Evolutionary conservation across 176 grass and related monocot genomes (phyloP).

Genomic region (Oryza coarctata): DNA sequence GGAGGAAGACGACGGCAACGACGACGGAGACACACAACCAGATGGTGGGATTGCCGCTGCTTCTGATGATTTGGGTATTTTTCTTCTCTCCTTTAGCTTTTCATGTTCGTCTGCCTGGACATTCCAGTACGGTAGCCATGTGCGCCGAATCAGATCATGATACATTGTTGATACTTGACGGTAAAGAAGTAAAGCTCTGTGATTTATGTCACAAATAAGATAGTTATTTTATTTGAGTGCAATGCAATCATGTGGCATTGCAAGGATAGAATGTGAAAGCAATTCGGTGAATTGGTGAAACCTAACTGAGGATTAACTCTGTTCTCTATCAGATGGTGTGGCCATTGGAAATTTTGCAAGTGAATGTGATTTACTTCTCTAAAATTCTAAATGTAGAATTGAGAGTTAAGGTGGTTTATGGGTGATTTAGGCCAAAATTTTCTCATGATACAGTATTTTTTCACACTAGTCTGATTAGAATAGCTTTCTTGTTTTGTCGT

Average conservation of each 20-base stretch:
- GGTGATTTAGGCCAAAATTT: background rate
- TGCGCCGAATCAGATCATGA: background rate
- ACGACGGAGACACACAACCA: slow-evolving; percentile 8
- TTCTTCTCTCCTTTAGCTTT: background rate
- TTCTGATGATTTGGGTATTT: slow-evolving; percentile 16
- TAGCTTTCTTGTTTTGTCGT: background rate
- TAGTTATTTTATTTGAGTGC: background rate
- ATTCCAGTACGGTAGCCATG: background rate
- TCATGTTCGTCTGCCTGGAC: background rate
- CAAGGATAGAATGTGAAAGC: background rate
- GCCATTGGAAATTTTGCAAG: background rate
- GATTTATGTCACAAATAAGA: background rate
- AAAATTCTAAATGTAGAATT: background rate
- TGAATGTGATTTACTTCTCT: background rate
- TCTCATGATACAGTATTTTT: background rate
- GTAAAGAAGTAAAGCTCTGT: background rate
- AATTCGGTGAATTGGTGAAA: background rate
- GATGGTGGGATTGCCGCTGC: slow-evolving; percentile 35
- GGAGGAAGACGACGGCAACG: background rate
- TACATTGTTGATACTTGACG: background rate
- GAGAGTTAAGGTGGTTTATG: background rate
- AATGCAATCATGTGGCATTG: background rate
- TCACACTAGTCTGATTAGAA: background rate
- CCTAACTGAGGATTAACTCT: background rate
- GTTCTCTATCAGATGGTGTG: background rate